Percentiles rank a stretch among this genome's conserved stretches.
phyloP scores from a whole-genome alignment of 164 flowering plant species.

The Chimonanthus praecox region DNA sequence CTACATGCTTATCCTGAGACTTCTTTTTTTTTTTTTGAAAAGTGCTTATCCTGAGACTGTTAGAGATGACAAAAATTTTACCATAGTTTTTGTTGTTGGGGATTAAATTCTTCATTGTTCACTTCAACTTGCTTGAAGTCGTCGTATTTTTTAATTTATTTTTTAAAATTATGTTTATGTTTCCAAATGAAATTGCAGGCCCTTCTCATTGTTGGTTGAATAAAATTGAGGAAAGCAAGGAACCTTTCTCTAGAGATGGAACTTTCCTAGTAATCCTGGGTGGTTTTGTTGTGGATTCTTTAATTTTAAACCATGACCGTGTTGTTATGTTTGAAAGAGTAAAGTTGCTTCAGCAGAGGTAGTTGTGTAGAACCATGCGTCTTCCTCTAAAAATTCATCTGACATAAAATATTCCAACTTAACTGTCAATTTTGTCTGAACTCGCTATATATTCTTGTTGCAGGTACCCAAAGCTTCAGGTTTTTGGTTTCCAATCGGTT shows the following conservation, averaged over 20 bases:
- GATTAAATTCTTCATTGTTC: background rate
- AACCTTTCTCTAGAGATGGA: conserved; percentile 30
- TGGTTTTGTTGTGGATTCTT: conserved; percentile 25
- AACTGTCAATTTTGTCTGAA: background rate
- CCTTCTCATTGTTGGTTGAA: conserved; percentile 75
- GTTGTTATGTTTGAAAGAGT: conserved; percentile 40
- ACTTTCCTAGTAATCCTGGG: conserved; percentile 46
- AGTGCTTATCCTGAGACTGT: no score
- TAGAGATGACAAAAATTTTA: no score
- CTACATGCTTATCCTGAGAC: no score
- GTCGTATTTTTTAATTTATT: no score
- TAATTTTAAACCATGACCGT: conserved; percentile 15
- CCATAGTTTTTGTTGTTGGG: no score
- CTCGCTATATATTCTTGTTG: conserved; percentile 12
- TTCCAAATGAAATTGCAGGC: conserved; percentile 35
- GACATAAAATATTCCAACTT: conserved; percentile 1
- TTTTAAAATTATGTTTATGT: background rate
- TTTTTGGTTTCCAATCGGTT: conserved; percentile 54
- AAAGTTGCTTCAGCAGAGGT: conserved; percentile 82
- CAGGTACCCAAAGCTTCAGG: conserved; percentile 56
- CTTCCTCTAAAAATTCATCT: conserved; percentile 1
- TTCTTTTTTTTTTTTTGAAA: no score
- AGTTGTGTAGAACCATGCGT: conserved; percentile 6
- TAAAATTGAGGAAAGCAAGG: conserved; percentile 24
- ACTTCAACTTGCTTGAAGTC: background rate